Base-by-base conservation (phyloP, 1,284 basidiomycete genomes). In the Amylostereum areolatum region DNA sequence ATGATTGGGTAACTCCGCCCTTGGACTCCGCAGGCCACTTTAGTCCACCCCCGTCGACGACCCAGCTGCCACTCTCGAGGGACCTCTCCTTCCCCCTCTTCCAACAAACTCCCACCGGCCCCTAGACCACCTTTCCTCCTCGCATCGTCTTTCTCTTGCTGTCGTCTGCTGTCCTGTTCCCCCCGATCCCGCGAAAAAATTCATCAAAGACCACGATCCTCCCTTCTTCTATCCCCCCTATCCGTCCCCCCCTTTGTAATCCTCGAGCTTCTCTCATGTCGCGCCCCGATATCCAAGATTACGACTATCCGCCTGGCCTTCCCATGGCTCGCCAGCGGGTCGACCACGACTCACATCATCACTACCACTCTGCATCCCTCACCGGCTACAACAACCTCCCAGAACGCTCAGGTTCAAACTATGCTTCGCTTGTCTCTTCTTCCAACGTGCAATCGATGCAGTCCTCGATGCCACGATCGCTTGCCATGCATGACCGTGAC, bases 271-370 rank as follows among this genome's bases (percentile, higher is more conserved):
- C 18, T 18, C 18, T 53, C 57, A 67, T 74, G 72, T 70, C 72
- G 58, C 71, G 58, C 50, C 58, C 63, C 47, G 70, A 71, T 49
- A 55, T 62, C 43, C 66, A 73, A 57, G 78, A 79, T 50, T 71
- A 67, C 55, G 73, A 77, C 50, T 67, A 66, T 52, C 65, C 71
- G 12, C 62, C 67, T 7, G 69, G 68, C 4, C 10, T 49, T 30
- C 44, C 10, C 5, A 27, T 33, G 5, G 28, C 37, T 25, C 49
- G 49, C 12, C 7, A 25, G 3, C 42, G 35, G 18, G 5, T 12
- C 30, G 30, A 46, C 31, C 36, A 41, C 44, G 49, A 46, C 8
- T 24, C 36, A 6, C 30, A 30, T 18, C 48, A 49, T 12, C 33
- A 30, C 36, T 37, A 31, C 34, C 29, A 30, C 32, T 31, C 32